Evolutionary conservation across 306 rosid genomes (phyloP), one percentile per base, ranked within the genome.

Genomic region (Prunus campanulata): DNA sequence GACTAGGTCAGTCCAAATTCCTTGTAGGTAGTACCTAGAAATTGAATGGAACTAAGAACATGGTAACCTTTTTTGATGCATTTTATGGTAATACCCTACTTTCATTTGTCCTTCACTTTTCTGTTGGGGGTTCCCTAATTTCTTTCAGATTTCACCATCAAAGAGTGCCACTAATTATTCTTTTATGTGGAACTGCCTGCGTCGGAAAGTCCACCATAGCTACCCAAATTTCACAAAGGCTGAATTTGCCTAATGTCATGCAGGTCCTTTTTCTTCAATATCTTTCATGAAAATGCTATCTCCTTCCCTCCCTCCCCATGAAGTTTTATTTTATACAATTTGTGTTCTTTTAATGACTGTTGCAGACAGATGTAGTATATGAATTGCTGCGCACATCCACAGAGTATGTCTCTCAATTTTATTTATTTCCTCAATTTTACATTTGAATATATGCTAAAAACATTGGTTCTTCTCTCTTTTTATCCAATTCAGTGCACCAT

Each of bases 161-260:
- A 76, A 84, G 97, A 76, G 99, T 92, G 50, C 97, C 97, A 64
- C 67, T 95, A 51, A 96, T 95, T 75, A 89, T 95, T 81, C 96
- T 95, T 84, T 96, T 95, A 14, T 95, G 99, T 72, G 99, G 99
- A 83, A 90, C 97, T 73, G 93, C 99, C 67, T 90, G 99, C 83
- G 97, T 90, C 30, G 99, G 99, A 79, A 92, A 92, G 90, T 95
- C 99, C 74, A 92, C 97, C 76, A 87, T 95, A 74, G 97, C 99
- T 68, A 90, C 97, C 72, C 99, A 90, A 82, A 93, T 95, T 68
- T 96, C 99, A 7, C 93, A 92, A 77, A 88, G 97, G 88, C 90
- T 92, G 51, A 92, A 95, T 82, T 83, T 92, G 83, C 97, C 97
- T 65, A 95, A 92, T 80, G 99, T 95, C 65, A 88, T 95, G 79